Evolutionary conservation across 768 basidiomycete genomes (phyloP).

Genomic region (Lactarius hengduanensis): DNA sequence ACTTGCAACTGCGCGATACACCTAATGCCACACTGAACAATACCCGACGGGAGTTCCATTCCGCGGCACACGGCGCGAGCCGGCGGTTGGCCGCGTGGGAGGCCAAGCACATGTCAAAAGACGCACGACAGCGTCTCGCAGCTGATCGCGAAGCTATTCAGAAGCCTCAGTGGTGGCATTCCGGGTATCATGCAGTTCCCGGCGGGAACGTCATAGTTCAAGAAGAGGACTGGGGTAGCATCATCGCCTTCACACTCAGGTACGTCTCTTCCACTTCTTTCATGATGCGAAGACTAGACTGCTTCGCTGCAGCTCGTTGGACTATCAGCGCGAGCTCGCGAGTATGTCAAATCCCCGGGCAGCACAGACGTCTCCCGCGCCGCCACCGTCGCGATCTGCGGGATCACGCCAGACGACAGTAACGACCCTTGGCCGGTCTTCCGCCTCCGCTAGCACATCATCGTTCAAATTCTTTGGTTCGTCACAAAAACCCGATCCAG

Average conservation of each 20-base stretch:
- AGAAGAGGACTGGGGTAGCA: conserved; percentile 75
- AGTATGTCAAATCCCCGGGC: conserved; percentile 30
- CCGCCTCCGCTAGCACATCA: conserved; percentile 34
- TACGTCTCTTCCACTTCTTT: conserved; percentile 32
- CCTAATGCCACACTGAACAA: conserved; percentile 54
- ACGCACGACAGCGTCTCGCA: conserved; percentile 25
- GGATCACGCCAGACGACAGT: conserved; percentile 18
- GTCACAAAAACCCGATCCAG: conserved; percentile 53
- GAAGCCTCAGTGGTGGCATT: conserved; percentile 69
- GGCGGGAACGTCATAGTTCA: conserved; percentile 62
- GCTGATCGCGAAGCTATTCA: conserved; percentile 30
- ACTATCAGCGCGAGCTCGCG: conserved; percentile 50
- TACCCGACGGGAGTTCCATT: conserved; percentile 56
- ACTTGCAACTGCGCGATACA: conserved; percentile 51
- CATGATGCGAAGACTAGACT: conserved; percentile 11
- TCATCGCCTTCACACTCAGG: conserved; percentile 77
- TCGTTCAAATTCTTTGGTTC: conserved; percentile 52
- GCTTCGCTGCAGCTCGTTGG: conserved; percentile 46
- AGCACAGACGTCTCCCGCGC: background rate
- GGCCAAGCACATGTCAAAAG: conserved; percentile 53
- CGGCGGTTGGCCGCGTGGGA: conserved; percentile 62
- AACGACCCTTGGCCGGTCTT: conserved; percentile 30
- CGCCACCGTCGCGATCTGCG: background rate
- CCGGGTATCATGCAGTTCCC: conserved; percentile 61
- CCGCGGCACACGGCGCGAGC: conserved; percentile 51